Conservation (phyloP, 2,329 filamentous ascomycete genomes). For the Pseudogymnoascus sp. region DNA sequence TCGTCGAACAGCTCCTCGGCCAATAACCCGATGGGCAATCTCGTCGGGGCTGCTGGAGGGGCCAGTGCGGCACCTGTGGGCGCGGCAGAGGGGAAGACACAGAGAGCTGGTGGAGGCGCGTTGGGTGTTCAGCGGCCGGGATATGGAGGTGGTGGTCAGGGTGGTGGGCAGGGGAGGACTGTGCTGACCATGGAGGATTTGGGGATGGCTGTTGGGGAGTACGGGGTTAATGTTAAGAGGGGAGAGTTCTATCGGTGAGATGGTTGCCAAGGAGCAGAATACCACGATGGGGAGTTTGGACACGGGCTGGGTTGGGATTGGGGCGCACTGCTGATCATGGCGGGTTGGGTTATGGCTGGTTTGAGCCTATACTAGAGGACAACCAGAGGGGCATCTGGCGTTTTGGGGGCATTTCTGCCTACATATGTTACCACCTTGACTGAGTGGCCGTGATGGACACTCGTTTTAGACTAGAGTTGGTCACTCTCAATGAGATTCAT, state of each 20-base stretch:
- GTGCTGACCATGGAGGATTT: conserved; percentile 98
- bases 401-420: neutral
- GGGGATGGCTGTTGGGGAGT: conserved; percentile 96
- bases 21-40: conserved; percentile 84
- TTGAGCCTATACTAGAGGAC: neutral
- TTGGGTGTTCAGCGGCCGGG: conserved; percentile 57
- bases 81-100: conserved; percentile 48
- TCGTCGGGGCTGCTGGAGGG: conserved; percentile 66
- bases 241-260: conserved; percentile 86
- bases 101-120: conserved; percentile 44
- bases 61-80: conserved; percentile 48
- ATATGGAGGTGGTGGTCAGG: conserved; percentile 81
- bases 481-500: neutral
- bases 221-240: conserved; percentile 93
- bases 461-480: neutral
- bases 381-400: neutral
- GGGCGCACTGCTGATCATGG: conserved; percentile 4
- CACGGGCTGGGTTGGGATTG: neutral
- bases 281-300: conserved; percentile 6
- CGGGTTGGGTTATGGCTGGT: neutral
- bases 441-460: neutral
- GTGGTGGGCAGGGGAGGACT: conserved; percentile 80
- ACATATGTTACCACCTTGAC: neutral
- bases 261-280: neutral
- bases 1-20: conserved; percentile 80